Percentiles rank a stretch among this genome's conserved stretches.
phyloP scores from a whole-genome alignment of 257 asterid genomes.

The Nicotiana tomentosiformis region DNA sequence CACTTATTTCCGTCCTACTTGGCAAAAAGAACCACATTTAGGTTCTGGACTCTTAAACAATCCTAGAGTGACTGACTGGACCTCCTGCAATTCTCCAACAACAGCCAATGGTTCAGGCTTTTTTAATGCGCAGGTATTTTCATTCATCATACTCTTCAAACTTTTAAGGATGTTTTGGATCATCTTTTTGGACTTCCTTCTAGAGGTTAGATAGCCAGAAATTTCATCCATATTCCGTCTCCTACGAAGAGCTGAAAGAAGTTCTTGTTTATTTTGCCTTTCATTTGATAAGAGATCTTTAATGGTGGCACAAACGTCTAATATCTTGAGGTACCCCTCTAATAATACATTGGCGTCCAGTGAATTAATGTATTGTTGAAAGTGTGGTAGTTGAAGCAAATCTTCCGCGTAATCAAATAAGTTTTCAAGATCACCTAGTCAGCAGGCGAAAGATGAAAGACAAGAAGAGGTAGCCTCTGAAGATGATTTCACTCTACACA shows the following conservation, averaged over 20 bases:
- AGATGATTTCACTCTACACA: constrained; percentile 20
- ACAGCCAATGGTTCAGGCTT: constrained; percentile 23
- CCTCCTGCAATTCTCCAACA: constrained; percentile 17
- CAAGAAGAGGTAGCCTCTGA: constrained; percentile 20
- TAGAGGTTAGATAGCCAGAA: constrained; percentile 12
- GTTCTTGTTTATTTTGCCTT: constrained; percentile 17
- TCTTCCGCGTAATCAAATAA: constrained; percentile 22
- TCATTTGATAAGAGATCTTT: constrained; percentile 26
- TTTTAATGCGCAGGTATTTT: not conserved
- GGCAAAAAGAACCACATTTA: too few species aligned
- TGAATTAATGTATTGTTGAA: constrained; percentile 16
- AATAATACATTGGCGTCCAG: not conserved
- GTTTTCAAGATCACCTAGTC: constrained; percentile 19
- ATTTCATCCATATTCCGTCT: constrained; percentile 17
- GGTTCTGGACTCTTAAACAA: constrained; percentile 2
- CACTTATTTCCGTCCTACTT: too few species aligned
- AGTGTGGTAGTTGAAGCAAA: constrained; percentile 21
- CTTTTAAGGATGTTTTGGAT: constrained; percentile 24
- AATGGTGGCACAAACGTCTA: constrained; percentile 28
- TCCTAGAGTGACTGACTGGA: constrained; percentile 21
- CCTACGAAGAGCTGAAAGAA: constrained; percentile 32
- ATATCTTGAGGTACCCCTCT: not conserved
- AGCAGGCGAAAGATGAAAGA: constrained; percentile 19
- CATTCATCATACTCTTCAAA: constrained; percentile 6
- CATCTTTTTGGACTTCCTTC: constrained; percentile 27